Percentiles rank a stretch among this genome's conserved stretches.
Evolutionary conservation across 768 basidiomycete genomes (phyloP).

Genomic region (Suillus decipiens): DNA sequence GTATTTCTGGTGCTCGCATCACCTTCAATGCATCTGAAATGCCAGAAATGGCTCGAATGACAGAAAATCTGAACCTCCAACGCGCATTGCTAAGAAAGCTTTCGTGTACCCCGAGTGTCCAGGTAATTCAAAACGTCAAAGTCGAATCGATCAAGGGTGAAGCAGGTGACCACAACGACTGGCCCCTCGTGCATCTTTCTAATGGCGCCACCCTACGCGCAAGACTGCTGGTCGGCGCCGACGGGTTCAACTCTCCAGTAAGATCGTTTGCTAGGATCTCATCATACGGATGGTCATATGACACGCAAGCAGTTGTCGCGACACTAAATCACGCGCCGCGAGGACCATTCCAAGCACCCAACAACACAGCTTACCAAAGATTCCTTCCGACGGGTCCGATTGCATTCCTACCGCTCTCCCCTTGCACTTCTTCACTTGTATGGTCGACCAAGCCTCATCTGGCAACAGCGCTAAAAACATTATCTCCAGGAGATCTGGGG

Average conservation of each 20-base stretch:
- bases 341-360: constrained; percentile 59
- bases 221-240: constrained; percentile 86
- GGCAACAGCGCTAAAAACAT: constrained; percentile 68
- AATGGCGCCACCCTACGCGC: constrained; percentile 66
- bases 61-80: constrained; percentile 93
- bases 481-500: constrained; percentile 62
- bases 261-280: constrained; percentile 82
- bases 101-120: constrained; percentile 48
- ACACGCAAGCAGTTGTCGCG: constrained; percentile 87
- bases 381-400: constrained; percentile 96
- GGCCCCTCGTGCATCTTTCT: constrained; percentile 81
- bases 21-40: constrained; percentile 60
- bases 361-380: constrained; percentile 87
- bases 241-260: constrained; percentile 94
- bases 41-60: constrained; percentile 75
- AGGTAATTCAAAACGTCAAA: constrained; percentile 70
- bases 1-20: constrained; percentile 78
- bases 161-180: constrained; percentile 51
- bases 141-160: constrained; percentile 67
- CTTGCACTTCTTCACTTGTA: constrained; percentile 81
- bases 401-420: constrained; percentile 88
- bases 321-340: constrained; percentile 78
- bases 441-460: constrained; percentile 88
- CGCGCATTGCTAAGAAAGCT: constrained; percentile 75
- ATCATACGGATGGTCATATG: constrained; percentile 91